Base-by-base conservation (phyloP, 2,329 filamentous ascomycete species). In the Alternaria rosae region DNA sequence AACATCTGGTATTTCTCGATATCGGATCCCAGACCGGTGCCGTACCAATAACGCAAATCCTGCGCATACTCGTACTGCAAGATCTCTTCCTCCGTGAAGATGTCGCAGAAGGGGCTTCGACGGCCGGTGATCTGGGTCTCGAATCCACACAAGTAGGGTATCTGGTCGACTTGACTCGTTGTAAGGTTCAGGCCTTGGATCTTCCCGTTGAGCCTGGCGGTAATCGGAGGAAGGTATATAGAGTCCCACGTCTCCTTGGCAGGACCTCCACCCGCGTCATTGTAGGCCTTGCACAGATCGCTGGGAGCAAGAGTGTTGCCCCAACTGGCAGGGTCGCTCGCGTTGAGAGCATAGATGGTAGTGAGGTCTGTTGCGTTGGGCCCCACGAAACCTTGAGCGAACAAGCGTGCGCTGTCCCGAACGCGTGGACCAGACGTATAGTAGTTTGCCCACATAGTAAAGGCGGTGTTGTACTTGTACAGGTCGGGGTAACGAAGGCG, bases 141-240 rank as follows among this genome's bases (percentile, higher is more conserved):
- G 61, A 90, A 92, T 5, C 88, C 89, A 68, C 89, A 92, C n/a
- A 91, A 82, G 68, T 91, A 91, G 0, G 88, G 88, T 52, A 91
- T 88, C 45, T 85, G 83, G 8, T 79, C 81, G 43, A 89, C 80
- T 59, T 91, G 87, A 2, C 76, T 78, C 30, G 83, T 78, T 0
- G 82, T 83, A 32, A 91, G 82, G 1, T 83, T 84, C 32, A 91
- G 82, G 41, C 88, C 88, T 1, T 76, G 69, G 30, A 90, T 82
- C 32, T 87, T 72, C 6, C 77, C 70, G 66, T 89, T 86, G 48
- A 91, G 78, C 4, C 88, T 85, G 23, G 82, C 76, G 59, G 81
- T 81, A 67, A 88, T 84, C 0, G 82, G 82, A 0, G 87, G 86
- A 0, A 87, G 79, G 72, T 85, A 88, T 56, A 83, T 79, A 28